Evolutionary conservation across 1,139 yeast genomes (phyloP), one percentile per base, ranked within the genome.

Genomic region (Entelexis paramagnoliae): DNA sequence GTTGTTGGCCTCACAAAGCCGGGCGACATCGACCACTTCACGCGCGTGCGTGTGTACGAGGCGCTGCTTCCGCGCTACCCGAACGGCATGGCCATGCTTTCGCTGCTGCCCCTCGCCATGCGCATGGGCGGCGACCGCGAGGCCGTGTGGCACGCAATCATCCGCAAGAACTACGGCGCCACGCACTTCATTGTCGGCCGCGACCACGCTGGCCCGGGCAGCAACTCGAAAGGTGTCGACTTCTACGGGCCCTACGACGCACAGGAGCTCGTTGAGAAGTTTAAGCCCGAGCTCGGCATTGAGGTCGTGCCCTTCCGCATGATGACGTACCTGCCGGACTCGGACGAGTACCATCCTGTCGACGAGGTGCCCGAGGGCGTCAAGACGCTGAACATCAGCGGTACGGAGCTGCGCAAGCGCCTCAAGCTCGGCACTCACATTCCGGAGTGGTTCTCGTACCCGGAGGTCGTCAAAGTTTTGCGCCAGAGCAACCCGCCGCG

Each of bases 81-180:
- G 53, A 83, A 81, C 56, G 96, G 96, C 53, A 81, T 89, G 77
- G 97, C 96, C 13, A 79, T 86, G 59, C 75, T 89, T 58, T 83
- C 96, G 13, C 74, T 89, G 59, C 75, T 89, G 64, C 97, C 97
- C 17, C 75, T 89, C 63, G 97, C 97, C 48, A 89, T 89, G 97
- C 81, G 97, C 76, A 89, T 89, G 97, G 96, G 94, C 57, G 97
- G 97, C 69, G 96, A 91, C 69, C 81, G 96, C 68, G 97, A 89
- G 72, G 97, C 97, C 33, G 83, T 89, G 51, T 89, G 97, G 97
- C 97, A 89, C 68, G 96, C 96, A 26, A 83, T 89, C 65, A 89
- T 89, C 66, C 83, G 97, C 72, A 86, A 88, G 75, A 89, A 89
- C 72, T 88, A 83, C 67, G 97, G 97, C 67, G 96, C 95, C 52